phyloP scores from a whole-genome alignment of 805 yeast species.

The Zygotorulaspora florentina region DNA sequence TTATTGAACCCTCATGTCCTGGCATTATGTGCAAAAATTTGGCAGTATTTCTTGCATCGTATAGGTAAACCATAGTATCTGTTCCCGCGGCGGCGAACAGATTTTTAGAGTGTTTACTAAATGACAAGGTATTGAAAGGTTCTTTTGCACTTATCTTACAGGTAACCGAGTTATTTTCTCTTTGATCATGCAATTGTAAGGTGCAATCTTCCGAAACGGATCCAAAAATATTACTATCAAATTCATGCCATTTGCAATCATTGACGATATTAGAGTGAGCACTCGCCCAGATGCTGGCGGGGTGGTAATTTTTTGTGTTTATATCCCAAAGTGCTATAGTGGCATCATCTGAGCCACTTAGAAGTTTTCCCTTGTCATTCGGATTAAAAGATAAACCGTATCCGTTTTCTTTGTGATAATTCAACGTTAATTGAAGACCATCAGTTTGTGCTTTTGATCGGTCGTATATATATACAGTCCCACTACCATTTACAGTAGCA shows the following conservation, averaged over 20 bases:
- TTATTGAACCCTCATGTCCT: conserved; percentile 74
- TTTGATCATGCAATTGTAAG: conserved; percentile 51
- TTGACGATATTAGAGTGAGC: conserved; percentile 60
- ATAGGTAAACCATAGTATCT: conserved; percentile 60
- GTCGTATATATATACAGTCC: conserved; percentile 55
- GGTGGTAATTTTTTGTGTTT: conserved; percentile 23
- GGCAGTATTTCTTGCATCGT: conserved; percentile 53
- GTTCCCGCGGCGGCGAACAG: conserved; percentile 67
- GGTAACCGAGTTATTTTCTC: conserved; percentile 33
- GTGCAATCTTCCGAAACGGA: conserved; percentile 70
- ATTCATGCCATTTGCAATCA: conserved; percentile 69
- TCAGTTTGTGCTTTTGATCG: conserved; percentile 27
- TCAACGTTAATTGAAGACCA: conserved; percentile 34
- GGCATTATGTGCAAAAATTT: conserved; percentile 61
- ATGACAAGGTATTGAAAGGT: conserved; percentile 59
- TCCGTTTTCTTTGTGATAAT: conserved; percentile 63
- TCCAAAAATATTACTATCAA: conserved; percentile 51
- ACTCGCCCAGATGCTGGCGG: conserved; percentile 25
- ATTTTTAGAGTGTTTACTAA: conserved; percentile 57
- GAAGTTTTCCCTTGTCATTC: conserved; percentile 43
- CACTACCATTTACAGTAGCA: conserved; percentile 66
- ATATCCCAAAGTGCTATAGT: conserved; percentile 61
- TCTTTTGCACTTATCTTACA: conserved; percentile 31
- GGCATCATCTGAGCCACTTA: conserved; percentile 64
- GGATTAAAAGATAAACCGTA: conserved; percentile 71